phyloP scores from a whole-genome alignment of 2,329 filamentous ascomycete species.

The Paracorniculantispora psalliotae region DNA sequence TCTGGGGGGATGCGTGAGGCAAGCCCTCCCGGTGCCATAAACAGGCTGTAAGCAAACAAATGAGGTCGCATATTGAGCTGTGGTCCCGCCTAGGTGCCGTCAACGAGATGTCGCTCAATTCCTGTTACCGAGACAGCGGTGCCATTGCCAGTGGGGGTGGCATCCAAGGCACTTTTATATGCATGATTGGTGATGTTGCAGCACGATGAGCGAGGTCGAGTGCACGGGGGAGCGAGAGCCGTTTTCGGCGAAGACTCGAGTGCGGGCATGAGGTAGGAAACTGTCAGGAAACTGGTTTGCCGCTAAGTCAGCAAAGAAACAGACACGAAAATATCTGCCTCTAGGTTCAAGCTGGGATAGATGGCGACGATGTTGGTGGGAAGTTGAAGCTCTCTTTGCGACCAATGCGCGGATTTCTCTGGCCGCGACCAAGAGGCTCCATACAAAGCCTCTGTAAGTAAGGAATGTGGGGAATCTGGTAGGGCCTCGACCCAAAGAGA shows the following conservation, averaged over 20 bases:
- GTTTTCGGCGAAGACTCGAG: not conserved
- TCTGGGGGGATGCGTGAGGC: not conserved
- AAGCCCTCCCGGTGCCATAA: not conserved
- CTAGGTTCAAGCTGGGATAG: not conserved
- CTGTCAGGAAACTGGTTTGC: not conserved
- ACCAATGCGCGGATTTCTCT: not conserved
- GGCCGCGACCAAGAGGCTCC: not conserved
- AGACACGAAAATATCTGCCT: not conserved
- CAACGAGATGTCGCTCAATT: not conserved
- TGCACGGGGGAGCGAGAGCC: not conserved
- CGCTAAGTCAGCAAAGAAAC: not conserved
- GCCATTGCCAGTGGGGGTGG: not conserved
- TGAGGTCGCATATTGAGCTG: not conserved
- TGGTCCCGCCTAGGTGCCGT: not conserved
- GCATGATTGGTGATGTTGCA: not conserved
- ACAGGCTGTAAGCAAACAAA: not conserved
- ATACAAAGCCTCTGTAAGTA: not conserved
- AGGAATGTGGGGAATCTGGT: not conserved
- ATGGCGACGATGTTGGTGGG: not conserved
- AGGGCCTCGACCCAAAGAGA: not conserved
- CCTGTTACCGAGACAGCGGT: not conserved
- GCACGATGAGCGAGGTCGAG: not conserved
- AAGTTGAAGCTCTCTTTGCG: not conserved
- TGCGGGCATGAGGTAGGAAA: not conserved
- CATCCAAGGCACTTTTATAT: not conserved